phyloP scores from a whole-genome alignment of 2,329 filamentous ascomycete genomes.

The Alternaria hordeiaustralica region DNA sequence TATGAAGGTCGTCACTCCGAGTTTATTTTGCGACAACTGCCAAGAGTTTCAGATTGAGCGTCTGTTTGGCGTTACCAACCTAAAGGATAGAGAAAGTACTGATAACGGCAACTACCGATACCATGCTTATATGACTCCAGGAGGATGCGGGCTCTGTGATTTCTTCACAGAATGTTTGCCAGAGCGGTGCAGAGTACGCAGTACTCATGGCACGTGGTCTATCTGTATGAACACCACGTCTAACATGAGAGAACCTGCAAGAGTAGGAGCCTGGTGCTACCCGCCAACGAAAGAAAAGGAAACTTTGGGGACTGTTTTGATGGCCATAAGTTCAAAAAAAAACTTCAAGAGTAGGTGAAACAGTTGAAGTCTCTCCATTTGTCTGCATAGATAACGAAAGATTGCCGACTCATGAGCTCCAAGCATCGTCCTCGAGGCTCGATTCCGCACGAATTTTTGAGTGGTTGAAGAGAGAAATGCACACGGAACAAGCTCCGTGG shows the following conservation, averaged over 20 bases:
- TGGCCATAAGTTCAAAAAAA: too few relatives aligned
- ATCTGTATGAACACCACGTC: neutral
- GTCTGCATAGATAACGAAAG: neutral
- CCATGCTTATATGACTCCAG: too few relatives aligned
- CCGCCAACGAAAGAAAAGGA: rapidly evolving
- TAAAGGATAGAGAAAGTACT: neutral
- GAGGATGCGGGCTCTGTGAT: neutral
- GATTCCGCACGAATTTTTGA: neutral
- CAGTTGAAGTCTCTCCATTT: neutral
- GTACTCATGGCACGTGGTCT: neutral
- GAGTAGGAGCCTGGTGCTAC: rapidly evolving
- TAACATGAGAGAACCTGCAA: neutral
- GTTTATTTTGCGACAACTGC: neutral
- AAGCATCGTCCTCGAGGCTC: rapidly evolving
- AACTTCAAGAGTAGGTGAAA: too few relatives aligned
- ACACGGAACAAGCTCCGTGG: neutral
- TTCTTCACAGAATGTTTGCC: neutral
- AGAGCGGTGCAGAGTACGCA: neutral
- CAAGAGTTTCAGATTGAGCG: neutral
- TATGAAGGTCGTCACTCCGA: rapidly evolving
- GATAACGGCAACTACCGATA: too few relatives aligned
- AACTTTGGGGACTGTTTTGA: too few relatives aligned
- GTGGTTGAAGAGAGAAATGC: neutral
- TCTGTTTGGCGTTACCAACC: neutral
- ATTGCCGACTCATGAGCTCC: neutral